These are phyloP conservation scores for Ganoderma resinaceum DNA, from an alignment of 1,284 basidiomycete species.

Conservation along the genomic window DNA sequence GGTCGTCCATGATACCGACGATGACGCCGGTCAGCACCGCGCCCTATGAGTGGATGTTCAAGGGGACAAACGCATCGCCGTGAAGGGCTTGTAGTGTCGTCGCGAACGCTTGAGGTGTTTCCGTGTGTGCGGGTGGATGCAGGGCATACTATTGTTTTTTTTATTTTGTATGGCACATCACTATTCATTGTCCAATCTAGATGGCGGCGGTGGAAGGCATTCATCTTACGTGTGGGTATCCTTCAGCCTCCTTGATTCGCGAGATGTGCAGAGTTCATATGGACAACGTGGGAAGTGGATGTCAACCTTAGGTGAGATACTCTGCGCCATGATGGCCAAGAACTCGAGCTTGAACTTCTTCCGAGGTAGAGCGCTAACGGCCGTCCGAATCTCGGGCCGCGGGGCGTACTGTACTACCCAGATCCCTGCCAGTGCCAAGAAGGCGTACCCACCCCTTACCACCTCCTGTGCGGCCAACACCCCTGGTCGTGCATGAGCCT, in stretches of 20 bases:
- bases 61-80: conserved; percentile 16
- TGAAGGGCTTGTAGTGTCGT: background rate
- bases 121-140: background rate
- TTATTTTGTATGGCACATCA: conserved; percentile 4
- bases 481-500: no score
- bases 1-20: conserved; percentile 22
- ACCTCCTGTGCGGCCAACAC: no score
- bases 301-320: no score
- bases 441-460: no score
- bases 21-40: conserved; percentile 48
- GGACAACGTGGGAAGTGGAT: no score
- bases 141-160: conserved; percentile 8
- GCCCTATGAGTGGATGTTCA: conserved; percentile 53
- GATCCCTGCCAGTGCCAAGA: no score
- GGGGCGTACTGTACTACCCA: no score
- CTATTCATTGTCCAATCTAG: conserved; percentile 1
- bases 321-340: no score
- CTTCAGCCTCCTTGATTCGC: background rate
- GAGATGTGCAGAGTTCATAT: background rate
- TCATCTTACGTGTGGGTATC: background rate
- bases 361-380: no score
- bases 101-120: background rate
- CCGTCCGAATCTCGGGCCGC: no score
- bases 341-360: no score
- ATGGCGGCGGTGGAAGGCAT: background rate